A percentile compares a stretch with the other conserved stretches of the same genome.
Evolutionary conservation across 441 rosid genomes (phyloP).

Genomic region (Erodium moschatum): DNA sequence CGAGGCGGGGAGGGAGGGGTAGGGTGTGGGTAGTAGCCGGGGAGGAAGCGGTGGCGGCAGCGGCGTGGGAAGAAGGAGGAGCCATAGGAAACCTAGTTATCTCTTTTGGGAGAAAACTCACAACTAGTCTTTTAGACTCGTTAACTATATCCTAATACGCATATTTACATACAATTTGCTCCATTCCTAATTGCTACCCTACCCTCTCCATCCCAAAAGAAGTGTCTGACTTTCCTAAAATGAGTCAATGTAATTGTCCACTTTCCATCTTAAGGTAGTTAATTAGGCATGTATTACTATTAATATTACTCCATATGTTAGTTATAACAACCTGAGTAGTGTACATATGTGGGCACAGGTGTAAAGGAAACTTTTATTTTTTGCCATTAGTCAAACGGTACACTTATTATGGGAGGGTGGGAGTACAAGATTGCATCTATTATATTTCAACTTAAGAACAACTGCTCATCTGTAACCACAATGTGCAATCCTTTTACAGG

Average conservation of each 20-base stretch:
- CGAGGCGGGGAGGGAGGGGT: too few relatives aligned
- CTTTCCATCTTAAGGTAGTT: background rate
- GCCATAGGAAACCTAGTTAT: too few relatives aligned
- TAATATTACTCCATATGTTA: background rate
- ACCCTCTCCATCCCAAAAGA: background rate
- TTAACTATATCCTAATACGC: too few relatives aligned
- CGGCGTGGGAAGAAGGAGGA: too few relatives aligned
- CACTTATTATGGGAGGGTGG: background rate
- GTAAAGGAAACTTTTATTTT: background rate
- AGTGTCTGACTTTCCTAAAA: background rate
- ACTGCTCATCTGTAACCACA: background rate
- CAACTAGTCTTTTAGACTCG: too few relatives aligned
- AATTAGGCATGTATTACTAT: background rate
- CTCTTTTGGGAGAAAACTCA: too few relatives aligned
- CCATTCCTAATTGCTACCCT: background rate
- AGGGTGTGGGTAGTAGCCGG: too few relatives aligned
- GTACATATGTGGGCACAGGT: background rate
- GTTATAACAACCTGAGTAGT: background rate
- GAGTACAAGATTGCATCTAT: background rate
- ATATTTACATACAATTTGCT: too few relatives aligned
- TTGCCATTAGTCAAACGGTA: background rate
- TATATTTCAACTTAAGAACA: background rate
- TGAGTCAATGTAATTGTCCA: background rate
- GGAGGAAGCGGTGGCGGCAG: too few relatives aligned
- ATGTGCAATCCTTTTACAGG: constrained; percentile 37